Evolutionary conservation across 352 stramenopile species (phyloP).

Genomic region (Phytophthora megakarya): DNA sequence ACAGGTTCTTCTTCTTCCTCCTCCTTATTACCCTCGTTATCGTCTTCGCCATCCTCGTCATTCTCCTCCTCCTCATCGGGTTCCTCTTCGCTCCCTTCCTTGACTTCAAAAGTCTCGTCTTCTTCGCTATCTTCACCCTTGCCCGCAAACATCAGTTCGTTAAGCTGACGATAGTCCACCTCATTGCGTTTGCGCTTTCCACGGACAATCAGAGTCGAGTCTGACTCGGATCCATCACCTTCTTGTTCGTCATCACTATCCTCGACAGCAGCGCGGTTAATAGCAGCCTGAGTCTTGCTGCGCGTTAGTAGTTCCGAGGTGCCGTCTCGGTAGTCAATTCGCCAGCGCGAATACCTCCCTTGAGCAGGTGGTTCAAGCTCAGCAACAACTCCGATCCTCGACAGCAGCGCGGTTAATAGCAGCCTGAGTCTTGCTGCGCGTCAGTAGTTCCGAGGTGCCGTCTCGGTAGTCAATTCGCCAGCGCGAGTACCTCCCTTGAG

Average conservation of each 20-base stretch:
- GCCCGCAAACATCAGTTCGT: slow-evolving; percentile 76
- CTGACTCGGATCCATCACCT: slow-evolving; percentile 27
- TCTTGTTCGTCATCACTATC: slow-evolving; percentile 12
- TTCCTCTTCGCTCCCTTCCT: slow-evolving; percentile 47
- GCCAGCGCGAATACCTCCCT: slow-evolving; percentile 53
- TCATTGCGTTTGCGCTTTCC: slow-evolving; percentile 81
- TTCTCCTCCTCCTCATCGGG: slow-evolving; percentile 41
- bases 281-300: slow-evolving; percentile 34
- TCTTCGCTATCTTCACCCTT: slow-evolving; percentile 69
- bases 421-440: slow-evolving; percentile 27
- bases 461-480: slow-evolving; percentile 72
- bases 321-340: slow-evolving; percentile 62
- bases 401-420: slow-evolving; percentile 47
- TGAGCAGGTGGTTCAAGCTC: slow-evolving; percentile 31
- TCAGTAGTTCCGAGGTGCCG: slow-evolving; percentile 51
- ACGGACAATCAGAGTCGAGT: slow-evolving; percentile 55
- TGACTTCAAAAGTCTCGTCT: slow-evolving; percentile 49
- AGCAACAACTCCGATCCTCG: slow-evolving; percentile 64
- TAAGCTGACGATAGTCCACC: slow-evolving; percentile 84
- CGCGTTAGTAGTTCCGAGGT: slow-evolving; percentile 47
- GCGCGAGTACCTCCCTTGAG: slow-evolving; percentile 36
- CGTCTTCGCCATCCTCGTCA: slow-evolving; percentile 30
- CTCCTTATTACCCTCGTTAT: slow-evolving; percentile 13
- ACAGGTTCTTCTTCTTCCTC: slow-evolving; percentile 17
- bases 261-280: slow-evolving; percentile 38